phyloP scores from a whole-genome alignment of 345 rosid species.

The Hibiscus trionum region DNA sequence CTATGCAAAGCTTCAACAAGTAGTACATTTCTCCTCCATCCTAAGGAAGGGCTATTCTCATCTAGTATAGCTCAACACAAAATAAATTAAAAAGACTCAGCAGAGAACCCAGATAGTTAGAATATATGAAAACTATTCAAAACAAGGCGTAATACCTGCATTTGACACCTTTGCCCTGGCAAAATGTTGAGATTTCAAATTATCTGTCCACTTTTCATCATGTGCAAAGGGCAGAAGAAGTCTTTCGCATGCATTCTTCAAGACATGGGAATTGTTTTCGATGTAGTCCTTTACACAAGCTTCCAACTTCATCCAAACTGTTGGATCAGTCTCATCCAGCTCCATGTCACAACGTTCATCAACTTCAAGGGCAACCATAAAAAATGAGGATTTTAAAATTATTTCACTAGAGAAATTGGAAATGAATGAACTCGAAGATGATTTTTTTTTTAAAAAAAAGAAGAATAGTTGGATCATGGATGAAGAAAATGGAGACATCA shows the following conservation, averaged over 20 bases:
- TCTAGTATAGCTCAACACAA: conserved; percentile 24
- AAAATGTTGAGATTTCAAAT: conserved; percentile 40
- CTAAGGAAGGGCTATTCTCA: conserved; percentile 64
- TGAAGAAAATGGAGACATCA: background rate
- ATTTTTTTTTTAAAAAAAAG: background rate
- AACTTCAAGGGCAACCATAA: conserved; percentile 38
- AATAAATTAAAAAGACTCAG: conserved; percentile 20
- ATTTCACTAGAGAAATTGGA: background rate
- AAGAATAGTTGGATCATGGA: background rate
- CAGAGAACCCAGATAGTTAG: conserved; percentile 5
- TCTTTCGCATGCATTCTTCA: conserved; percentile 68
- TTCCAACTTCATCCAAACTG: conserved; percentile 88
- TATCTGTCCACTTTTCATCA: conserved; percentile 65
- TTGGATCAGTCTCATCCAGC: conserved; percentile 98
- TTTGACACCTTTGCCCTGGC: conserved; percentile 27
- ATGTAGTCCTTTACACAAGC: conserved; percentile 75
- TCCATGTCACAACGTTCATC: conserved; percentile 98
- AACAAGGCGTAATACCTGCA: conserved; percentile 31
- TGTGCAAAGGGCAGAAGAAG: conserved; percentile 66
- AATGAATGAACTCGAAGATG: background rate
- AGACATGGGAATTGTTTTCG: conserved; percentile 54
- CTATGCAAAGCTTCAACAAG: conserved; percentile 93
- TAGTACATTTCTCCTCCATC: conserved; percentile 91
- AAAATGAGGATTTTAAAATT: conserved; percentile 12
- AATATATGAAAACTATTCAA: background rate